Base-by-base conservation (phyloP, 163 green algal genomes). In the Chlorella variabilis region DNA sequence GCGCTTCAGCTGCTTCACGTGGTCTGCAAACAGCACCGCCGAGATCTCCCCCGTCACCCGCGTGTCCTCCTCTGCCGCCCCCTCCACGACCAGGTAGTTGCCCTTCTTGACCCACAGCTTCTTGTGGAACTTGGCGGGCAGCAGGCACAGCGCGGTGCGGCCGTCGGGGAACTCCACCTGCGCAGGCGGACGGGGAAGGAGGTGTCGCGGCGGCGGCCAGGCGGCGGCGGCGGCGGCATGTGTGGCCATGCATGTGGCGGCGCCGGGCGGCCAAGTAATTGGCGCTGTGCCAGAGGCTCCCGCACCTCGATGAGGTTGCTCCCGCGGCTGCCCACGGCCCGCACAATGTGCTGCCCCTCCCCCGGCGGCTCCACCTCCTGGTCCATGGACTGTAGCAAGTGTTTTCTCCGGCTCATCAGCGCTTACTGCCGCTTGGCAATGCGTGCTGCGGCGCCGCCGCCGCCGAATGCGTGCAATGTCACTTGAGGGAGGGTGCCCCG, bases 51-150 rank as follows among this genome's bases (percentile, higher is more conserved):
- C 51, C 36, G 71, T 69, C 71, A 68, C 71, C 15, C 70, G 70
- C 11, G 31, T 85, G 25, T 91, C 83, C 34, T 54, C 82, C 68
- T 54, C 76, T 42, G 85, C 87, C 21, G 33, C 31, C 4, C 51
- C 71, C 17, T 88, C 74, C 58, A 94, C 78, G 1, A 95, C 83
- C 4, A 95, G 39, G 79, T 80, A 96, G 38, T 85, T 90, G 49
- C 92, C 92, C 5, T 88, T 87, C 21, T 86, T 84, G 25, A 96
- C 88, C 91, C 91, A 96, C 59, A 96, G 81, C 83, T 95, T 95
- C 65, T 93, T 93, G 78, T 94, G 90, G 71, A 96, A 96, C 36
- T 87, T 87, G 9, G 90, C 86, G 8, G 92, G 92, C 83, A 96
- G 88, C 20, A 95, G 61, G 61, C 83, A 83, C 34, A 96, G 77